phyloP scores from a whole-genome alignment of 805 yeast genomes.

The Saccharomycopsis guyanensis region DNA sequence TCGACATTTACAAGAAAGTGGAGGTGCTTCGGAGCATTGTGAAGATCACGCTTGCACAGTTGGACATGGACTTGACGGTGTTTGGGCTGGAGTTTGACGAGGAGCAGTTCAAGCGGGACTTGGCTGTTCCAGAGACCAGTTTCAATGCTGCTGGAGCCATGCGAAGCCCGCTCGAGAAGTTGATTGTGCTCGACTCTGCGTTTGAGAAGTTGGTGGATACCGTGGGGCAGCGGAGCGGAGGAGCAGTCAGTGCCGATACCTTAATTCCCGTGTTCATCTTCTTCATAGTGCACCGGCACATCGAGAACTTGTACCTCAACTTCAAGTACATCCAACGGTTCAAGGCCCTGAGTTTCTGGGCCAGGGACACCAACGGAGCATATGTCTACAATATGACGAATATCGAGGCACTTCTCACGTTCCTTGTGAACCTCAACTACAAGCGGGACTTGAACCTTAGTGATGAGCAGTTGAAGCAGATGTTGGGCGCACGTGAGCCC shows the following conservation, averaged over 20 bases:
- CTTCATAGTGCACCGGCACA: constrained; percentile 11
- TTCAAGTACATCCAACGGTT: constrained; percentile 18
- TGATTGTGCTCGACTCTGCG: constrained; percentile 5
- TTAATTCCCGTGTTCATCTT: constrained; percentile 16
- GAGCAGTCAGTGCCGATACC: constrained; percentile 15
- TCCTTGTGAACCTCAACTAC: constrained; percentile 11
- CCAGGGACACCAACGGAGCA: constrained; percentile 8
- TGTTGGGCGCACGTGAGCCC: neutral
- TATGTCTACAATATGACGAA: constrained; percentile 17
- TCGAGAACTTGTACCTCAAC: constrained; percentile 17
- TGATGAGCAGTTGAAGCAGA: constrained; percentile 8
- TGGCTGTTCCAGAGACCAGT: constrained; percentile 4
- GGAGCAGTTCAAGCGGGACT: constrained; percentile 8
- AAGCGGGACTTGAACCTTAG: constrained; percentile 13
- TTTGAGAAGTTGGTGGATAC: constrained; percentile 8
- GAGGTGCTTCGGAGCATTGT: constrained; percentile 11
- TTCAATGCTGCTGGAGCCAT: constrained; percentile 12
- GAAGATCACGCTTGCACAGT: constrained; percentile 5
- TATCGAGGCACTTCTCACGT: constrained; percentile 18
- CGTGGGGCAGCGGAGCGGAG: neutral
- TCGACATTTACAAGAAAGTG: constrained; percentile 11
- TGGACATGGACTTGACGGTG: constrained; percentile 13
- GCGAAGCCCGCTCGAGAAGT: constrained; percentile 17
- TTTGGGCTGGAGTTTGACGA: constrained; percentile 4
- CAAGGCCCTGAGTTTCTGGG: constrained; percentile 17